Evolutionary conservation across 306 rosid genomes (phyloP).

Genomic region (Senna siamea): DNA sequence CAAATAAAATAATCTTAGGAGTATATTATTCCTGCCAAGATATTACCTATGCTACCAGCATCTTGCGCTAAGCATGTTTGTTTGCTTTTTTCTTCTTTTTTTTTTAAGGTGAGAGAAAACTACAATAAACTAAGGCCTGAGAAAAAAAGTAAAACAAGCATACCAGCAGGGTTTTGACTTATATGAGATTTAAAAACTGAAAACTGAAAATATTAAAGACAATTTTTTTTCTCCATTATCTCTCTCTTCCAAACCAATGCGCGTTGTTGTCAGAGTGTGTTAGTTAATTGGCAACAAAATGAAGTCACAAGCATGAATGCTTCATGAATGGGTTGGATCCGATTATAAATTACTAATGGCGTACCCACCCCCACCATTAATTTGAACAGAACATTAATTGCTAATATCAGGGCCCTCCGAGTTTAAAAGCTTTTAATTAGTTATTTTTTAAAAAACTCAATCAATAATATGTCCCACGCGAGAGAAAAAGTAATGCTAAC

Average conservation of each 20-base stretch:
- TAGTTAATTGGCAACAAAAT: slow-evolving; percentile 5
- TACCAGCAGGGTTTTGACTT: too few relatives aligned
- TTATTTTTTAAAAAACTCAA: background rate
- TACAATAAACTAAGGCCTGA: too few relatives aligned
- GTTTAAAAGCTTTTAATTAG: background rate
- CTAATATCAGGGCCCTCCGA: background rate
- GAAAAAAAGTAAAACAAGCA: too few relatives aligned
- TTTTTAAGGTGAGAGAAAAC: too few relatives aligned
- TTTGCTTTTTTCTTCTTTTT: too few relatives aligned
- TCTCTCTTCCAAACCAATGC: background rate
- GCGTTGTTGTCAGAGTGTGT: background rate
- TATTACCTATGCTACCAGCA: background rate
- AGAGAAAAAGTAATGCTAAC: background rate
- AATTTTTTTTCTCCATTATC: background rate
- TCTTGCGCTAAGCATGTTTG: too few relatives aligned
- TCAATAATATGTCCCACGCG: background rate
- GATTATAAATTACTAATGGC: too few relatives aligned
- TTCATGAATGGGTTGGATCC: background rate
- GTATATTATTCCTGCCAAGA: too few relatives aligned
- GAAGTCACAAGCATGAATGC: background rate
- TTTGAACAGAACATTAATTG: background rate
- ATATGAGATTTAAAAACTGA: background rate
- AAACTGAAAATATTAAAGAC: background rate
- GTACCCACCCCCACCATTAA: background rate
- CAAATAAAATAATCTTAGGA: too few relatives aligned